A percentile compares a stretch with the other conserved stretches of the same genome.
phyloP scores from a whole-genome alignment of 2,329 filamentous ascomycete genomes.

The Fusarium chlamydosporum region DNA sequence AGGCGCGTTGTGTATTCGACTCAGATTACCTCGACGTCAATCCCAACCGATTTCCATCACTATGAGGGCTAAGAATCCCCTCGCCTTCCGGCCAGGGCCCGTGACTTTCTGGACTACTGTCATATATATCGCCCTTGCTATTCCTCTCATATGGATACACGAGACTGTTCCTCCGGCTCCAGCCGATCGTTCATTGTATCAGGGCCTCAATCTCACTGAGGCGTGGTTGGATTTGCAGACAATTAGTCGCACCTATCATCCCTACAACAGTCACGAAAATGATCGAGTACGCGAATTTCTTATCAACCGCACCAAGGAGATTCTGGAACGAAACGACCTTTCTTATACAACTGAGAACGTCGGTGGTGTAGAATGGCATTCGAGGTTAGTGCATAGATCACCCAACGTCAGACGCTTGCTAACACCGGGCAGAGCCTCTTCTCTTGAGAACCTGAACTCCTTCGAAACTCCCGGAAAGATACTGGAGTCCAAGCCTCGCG shows the following conservation, averaged over 20 bases:
- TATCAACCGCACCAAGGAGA: constrained; percentile 76
- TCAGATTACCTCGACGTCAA: constrained; percentile 24
- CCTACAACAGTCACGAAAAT: constrained; percentile 88
- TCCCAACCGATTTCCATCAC: constrained; percentile 16
- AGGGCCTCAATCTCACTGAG: constrained; percentile 83
- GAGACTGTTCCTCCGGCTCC: constrained; percentile 80
- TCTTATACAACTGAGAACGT: constrained; percentile 60
- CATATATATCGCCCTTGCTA: constrained; percentile 82
- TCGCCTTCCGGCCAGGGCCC: constrained; percentile 84
- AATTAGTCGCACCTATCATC: constrained; percentile 83
- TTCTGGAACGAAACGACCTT: constrained; percentile 73
- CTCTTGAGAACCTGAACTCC: neutral
- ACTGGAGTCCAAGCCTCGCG: constrained; percentile 34
- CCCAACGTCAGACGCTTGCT: neutral
- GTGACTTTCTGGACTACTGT: constrained; percentile 84
- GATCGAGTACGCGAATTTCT: constrained; percentile 85
- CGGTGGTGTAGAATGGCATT: constrained; percentile 52
- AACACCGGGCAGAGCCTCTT: constrained; percentile 25
- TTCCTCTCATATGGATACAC: constrained; percentile 80
- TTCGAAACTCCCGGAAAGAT: neutral
- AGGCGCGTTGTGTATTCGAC: constrained; percentile 21
- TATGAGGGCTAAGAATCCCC: constrained; percentile 62
- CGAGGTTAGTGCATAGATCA: constrained; percentile 40
- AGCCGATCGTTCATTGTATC: constrained; percentile 59
- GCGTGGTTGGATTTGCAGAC: constrained; percentile 87